Evolutionary conservation across 306 rosid species (phyloP), one percentile per base, ranked within the genome.

Genomic region (Lablab purpureus): DNA sequence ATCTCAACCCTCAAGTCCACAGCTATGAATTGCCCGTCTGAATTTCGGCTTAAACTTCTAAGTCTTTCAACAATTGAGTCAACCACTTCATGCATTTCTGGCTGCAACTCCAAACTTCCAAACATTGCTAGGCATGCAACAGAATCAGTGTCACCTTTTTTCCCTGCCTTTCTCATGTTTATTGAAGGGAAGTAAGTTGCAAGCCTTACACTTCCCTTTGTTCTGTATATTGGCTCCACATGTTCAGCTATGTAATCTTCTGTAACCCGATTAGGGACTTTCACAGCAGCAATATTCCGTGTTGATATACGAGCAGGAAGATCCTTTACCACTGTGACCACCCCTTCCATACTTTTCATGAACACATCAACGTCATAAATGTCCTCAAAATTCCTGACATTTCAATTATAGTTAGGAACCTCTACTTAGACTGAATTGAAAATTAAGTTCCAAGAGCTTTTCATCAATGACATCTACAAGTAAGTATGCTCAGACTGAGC

Each of bases 111-210:
- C 72, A 93, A 85, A 82, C 90, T 93, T 84, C 92, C 96, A 85
- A 93, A 93, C 96, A 89, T 91, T 65, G 94, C 97, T 86, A 90
- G 84, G 82, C 97, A 93, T 25, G 92, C 89, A 69, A 93, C 87
- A 27, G 92, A 87, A 80, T 89, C 88, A 12, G 85, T 80, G 28
- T 83, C 80, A 14, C 88, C 85, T 68, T 63, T 79, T 71, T 82
- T 81, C 11, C 81, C 83, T 27, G 84, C 77, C 84, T 91, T 90
- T 81, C 88, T 88, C 97, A 90, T 91, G 41, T 90, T 93, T 63
- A 90, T 85, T 3, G 96, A 89, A 75, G 97, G 91, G 71, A 93
- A 92, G 88, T 85, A 88, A 47, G 96, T 93, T 36, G 92, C 97
- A 66, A 93, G 88, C 84, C 91, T 84, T 71, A 93, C 83, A 71